Percentiles rank a stretch among this genome's conserved stretches.
These are phyloP conservation scores for Microbotryomycetes sp. DNA, from an alignment of 1,284 basidiomycete genomes.

Conservation along the genomic window DNA sequence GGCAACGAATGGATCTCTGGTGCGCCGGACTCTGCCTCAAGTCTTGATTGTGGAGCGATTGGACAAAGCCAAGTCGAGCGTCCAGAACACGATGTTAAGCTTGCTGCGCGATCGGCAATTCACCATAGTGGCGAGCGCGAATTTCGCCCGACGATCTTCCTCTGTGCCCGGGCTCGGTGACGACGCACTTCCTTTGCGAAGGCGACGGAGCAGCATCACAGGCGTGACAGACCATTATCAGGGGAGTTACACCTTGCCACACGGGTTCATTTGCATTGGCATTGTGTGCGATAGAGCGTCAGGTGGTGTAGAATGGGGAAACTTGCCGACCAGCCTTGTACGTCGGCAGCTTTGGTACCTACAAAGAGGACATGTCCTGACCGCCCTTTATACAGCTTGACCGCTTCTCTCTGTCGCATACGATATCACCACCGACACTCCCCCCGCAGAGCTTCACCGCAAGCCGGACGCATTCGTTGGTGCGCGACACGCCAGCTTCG, in stretches of 20 bases:
- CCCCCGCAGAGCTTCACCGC: no score
- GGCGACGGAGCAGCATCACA: background rate
- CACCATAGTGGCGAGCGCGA: conserved; percentile 44
- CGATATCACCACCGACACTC: conserved; percentile 46
- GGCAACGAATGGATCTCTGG: no score
- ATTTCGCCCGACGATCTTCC: background rate
- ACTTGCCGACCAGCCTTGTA: conserved; percentile 8
- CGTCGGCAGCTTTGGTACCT: background rate
- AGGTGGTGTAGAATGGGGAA: conserved; percentile 7
- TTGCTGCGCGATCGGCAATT: conserved; percentile 54
- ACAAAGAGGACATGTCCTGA: no score
- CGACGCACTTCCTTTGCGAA: background rate
- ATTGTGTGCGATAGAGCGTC: conserved; percentile 54
- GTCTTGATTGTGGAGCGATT: conserved; percentile 63
- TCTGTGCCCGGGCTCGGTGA: background rate
- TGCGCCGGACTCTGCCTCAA: conserved; percentile 47
- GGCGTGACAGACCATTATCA: conserved; percentile 36
- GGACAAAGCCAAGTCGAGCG: conserved; percentile 53
- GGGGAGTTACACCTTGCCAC: conserved; percentile 56
- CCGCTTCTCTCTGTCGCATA: conserved; percentile 65
- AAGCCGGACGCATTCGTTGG: no score
- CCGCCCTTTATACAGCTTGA: conserved; percentile 60
- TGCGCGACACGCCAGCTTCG: no score
- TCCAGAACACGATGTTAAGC: conserved; percentile 56
- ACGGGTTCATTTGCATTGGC: conserved; percentile 57